phyloP scores from a whole-genome alignment of 306 rosid genomes.

The Sicyos edulis region DNA sequence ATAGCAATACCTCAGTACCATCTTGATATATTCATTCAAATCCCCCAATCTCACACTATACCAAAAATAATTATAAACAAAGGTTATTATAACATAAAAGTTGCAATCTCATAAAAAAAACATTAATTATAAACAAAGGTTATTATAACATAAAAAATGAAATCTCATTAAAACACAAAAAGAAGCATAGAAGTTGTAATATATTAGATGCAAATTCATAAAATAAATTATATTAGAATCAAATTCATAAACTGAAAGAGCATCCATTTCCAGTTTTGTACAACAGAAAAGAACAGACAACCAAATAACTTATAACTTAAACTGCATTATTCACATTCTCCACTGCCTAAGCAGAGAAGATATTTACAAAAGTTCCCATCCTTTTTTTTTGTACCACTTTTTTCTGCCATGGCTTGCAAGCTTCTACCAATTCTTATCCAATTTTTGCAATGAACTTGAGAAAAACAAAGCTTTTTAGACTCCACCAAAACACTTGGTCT shows the following conservation, averaged over 20 bases:
- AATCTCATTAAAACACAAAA: too few species aligned
- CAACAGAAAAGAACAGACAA: not conserved
- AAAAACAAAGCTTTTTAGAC: slow-evolving; percentile 17
- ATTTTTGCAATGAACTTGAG: not conserved
- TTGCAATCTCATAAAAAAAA: too few species aligned
- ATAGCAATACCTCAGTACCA: too few species aligned
- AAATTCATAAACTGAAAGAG: not conserved
- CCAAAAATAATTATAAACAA: too few species aligned
- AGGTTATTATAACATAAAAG: too few species aligned
- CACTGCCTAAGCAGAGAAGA: not conserved
- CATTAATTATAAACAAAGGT: too few species aligned
- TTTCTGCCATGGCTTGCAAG: slow-evolving; percentile 15
- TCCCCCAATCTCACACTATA: too few species aligned
- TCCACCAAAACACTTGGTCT: slow-evolving; percentile 10
- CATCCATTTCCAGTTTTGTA: slow-evolving; percentile 16
- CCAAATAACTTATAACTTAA: slow-evolving; percentile 19
- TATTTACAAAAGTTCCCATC: slow-evolving; percentile 10
- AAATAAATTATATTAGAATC: not conserved
- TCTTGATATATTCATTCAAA: too few species aligned
- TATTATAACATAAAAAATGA: too few species aligned
- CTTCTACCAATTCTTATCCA: not conserved
- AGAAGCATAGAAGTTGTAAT: too few species aligned
- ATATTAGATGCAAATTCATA: not conserved
- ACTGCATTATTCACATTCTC: slow-evolving; percentile 10
- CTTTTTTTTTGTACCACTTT: not conserved